Evolutionary conservation across 306 rosid genomes (phyloP).

Genomic region (Neltuma alba): DNA sequence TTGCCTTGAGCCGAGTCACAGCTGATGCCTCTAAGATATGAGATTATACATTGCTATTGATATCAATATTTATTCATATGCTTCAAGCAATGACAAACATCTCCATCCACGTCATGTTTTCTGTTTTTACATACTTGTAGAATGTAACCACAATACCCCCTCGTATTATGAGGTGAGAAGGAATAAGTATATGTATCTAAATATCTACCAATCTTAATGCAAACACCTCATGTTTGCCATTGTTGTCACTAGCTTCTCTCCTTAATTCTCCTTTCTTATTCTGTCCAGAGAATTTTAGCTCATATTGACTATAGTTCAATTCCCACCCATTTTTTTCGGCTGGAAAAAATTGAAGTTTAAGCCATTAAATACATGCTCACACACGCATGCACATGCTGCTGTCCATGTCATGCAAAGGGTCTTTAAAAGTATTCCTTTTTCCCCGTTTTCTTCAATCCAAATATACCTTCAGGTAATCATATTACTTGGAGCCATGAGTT

Average conservation of each 20-base stretch:
- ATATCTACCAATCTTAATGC: constrained; percentile 14
- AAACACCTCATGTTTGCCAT: constrained; percentile 31
- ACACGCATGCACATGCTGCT: background rate
- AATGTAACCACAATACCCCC: constrained; percentile 20
- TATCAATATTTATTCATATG: constrained; percentile 5
- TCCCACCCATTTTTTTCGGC: background rate
- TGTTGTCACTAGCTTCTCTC: background rate
- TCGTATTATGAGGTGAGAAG: constrained; percentile 25
- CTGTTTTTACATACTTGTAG: background rate
- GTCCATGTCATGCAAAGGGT: background rate
- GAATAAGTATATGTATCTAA: constrained; percentile 5
- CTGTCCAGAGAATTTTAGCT: background rate
- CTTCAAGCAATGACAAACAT: constrained; percentile 28
- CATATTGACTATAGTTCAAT: background rate
- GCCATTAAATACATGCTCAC: background rate
- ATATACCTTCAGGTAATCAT: background rate
- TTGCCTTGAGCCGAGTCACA: constrained; percentile 63
- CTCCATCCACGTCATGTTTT: background rate
- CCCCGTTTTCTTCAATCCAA: background rate
- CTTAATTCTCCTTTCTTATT: constrained; percentile 5
- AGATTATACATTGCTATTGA: constrained; percentile 28
- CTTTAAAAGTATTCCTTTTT: background rate
- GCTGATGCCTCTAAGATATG: constrained; percentile 64
- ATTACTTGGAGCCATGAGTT: background rate
- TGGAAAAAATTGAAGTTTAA: background rate